phyloP scores from a whole-genome alignment of 805 yeast species.

The Metahyphopichia silvanorum region DNA sequence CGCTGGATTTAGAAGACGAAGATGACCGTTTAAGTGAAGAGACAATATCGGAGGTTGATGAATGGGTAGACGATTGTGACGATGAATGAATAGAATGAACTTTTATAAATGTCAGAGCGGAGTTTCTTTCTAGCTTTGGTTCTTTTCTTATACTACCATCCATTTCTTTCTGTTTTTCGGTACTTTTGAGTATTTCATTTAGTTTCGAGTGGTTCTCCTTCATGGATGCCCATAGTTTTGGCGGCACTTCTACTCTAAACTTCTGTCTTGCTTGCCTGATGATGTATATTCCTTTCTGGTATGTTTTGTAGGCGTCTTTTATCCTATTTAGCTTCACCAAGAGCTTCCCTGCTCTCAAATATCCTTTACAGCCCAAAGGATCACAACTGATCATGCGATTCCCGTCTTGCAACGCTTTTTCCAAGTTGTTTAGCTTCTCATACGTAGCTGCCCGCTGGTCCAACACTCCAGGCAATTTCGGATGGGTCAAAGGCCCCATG shows the following conservation, averaged over 20 bases:
- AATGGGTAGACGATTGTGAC: not conserved
- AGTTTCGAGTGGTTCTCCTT: too few species aligned
- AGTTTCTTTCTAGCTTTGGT: too few species aligned
- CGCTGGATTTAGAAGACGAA: not conserved
- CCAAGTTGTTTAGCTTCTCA: conserved; percentile 34
- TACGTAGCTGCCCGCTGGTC: conserved; percentile 51
- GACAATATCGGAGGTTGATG: conserved; percentile 12
- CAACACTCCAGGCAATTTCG: conserved; percentile 29
- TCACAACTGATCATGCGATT: conserved; percentile 29
- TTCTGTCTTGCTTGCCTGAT: conserved; percentile 29
- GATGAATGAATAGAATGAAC: not conserved
- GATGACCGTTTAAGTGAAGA: conserved; percentile 15
- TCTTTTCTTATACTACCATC: too few species aligned
- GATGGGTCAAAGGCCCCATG: conserved; percentile 30
- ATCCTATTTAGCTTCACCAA: conserved; percentile 18
- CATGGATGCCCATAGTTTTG: conserved; percentile 8
- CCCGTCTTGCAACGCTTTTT: conserved; percentile 37
- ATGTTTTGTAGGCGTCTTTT: conserved; percentile 31
- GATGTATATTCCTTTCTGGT: conserved; percentile 35
- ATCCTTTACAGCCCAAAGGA: conserved; percentile 49
- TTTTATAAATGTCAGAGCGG: too few species aligned
- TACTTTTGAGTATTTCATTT: too few species aligned
- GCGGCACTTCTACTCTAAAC: conserved; percentile 26
- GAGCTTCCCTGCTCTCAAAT: conserved; percentile 42
- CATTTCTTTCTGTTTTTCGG: too few species aligned